Evolutionary conservation across 1,284 basidiomycete species (phyloP).

Genomic region (Ustanciosporium gigantosporum): DNA sequence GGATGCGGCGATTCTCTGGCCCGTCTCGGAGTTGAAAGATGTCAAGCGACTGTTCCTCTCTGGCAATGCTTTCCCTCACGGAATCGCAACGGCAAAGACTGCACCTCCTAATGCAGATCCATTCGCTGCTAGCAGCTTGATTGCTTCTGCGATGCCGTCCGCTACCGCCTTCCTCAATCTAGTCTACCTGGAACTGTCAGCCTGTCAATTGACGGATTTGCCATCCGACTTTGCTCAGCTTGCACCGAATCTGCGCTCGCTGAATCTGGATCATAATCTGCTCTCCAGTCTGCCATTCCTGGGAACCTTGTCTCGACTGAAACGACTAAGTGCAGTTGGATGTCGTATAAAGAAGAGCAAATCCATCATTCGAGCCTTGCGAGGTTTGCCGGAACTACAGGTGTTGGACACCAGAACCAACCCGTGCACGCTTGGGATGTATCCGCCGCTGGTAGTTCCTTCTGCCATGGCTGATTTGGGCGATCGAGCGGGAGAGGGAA

Average conservation of each 20-base stretch:
- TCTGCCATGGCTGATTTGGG: constrained; percentile 4
- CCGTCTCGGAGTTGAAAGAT: constrained; percentile 78
- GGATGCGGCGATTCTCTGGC: constrained; percentile 67
- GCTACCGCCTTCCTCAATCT: constrained; percentile 73
- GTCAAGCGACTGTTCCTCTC: constrained; percentile 91
- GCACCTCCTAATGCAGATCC: background rate
- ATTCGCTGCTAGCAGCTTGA: background rate
- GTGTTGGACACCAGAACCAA: constrained; percentile 55
- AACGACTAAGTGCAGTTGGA: constrained; percentile 53
- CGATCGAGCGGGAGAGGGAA: constrained; percentile 5
- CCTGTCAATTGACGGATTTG: constrained; percentile 78
- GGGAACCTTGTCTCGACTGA: constrained; percentile 39
- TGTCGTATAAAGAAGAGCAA: constrained; percentile 49
- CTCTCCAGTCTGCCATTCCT: constrained; percentile 45
- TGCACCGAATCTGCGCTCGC: constrained; percentile 82
- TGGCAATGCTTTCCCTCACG: constrained; percentile 67
- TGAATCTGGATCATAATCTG: constrained; percentile 68
- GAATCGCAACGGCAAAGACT: constrained; percentile 2
- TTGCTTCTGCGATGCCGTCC: background rate
- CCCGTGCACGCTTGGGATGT: constrained; percentile 56
- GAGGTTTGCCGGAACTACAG: constrained; percentile 40
- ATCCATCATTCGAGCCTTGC: constrained; percentile 38
- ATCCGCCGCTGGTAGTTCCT: constrained; percentile 49
- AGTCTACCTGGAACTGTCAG: constrained; percentile 88
- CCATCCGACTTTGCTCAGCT: constrained; percentile 71